phyloP scores from a whole-genome alignment of 495 filamentous ascomycete species.

The Xylaria castorea region DNA sequence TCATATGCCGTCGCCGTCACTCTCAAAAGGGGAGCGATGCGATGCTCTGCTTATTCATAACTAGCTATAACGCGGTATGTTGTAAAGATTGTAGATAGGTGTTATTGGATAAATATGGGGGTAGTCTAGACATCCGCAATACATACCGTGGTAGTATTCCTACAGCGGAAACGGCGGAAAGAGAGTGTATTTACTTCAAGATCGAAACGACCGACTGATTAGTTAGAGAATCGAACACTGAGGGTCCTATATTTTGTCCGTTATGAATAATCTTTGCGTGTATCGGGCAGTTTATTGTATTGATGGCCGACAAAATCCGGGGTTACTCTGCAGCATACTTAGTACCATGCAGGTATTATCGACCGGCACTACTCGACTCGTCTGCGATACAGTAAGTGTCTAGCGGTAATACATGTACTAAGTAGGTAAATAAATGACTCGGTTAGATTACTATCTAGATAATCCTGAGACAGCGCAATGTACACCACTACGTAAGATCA shows the following conservation, averaged over 20 bases:
- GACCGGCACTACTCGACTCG: background rate
- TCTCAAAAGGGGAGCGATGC: background rate
- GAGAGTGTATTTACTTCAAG: background rate
- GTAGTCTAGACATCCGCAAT: slow-evolving; percentile 5
- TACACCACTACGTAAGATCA: slow-evolving; percentile 15
- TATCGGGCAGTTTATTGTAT: slow-evolving; percentile 14
- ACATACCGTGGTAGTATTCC: background rate
- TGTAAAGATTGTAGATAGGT: background rate
- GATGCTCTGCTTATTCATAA: background rate
- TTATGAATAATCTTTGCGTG: slow-evolving; percentile 9
- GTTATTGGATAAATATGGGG: background rate
- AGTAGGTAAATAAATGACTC: slow-evolving; percentile 5
- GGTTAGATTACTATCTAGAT: slow-evolving; percentile 8
- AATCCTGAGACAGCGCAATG: background rate
- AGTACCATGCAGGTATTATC: slow-evolving; percentile 15
- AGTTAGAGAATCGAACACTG: background rate
- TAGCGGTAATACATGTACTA: background rate
- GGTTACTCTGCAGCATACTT: slow-evolving; percentile 19
- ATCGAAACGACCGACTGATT: background rate
- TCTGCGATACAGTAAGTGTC: background rate
- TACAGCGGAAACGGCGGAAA: slow-evolving; percentile 23
- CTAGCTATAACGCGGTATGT: background rate
- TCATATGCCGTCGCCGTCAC: background rate
- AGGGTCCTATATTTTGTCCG: background rate
- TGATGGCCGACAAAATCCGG: slow-evolving; percentile 7